Evolutionary conservation across 2,329 filamentous ascomycete species (phyloP).

Genomic region (Pseudogymnoascus sp.): DNA sequence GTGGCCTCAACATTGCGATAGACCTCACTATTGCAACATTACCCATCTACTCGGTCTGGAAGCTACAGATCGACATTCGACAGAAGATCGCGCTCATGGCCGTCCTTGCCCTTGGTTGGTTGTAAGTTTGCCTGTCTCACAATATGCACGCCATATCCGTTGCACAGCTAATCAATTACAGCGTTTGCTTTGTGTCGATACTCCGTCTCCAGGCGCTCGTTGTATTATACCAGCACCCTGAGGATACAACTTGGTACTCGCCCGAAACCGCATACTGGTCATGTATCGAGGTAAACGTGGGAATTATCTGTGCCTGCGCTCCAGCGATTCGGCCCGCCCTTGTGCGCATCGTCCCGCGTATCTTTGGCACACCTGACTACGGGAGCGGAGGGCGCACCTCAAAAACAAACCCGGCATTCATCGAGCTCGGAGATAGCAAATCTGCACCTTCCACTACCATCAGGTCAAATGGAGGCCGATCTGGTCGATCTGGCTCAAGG

Average conservation of each 20-base stretch:
- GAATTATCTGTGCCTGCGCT: constrained; percentile 27
- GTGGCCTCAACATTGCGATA: constrained; percentile 32
- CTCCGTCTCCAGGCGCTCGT: constrained; percentile 24
- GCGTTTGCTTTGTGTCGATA: constrained; percentile 24
- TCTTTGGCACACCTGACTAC: constrained; percentile 16
- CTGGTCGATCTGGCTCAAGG: not conserved
- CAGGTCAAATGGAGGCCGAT: not conserved
- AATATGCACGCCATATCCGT: not conserved
- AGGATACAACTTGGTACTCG: not conserved
- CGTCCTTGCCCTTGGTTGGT: constrained; percentile 36
- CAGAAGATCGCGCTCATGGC: constrained; percentile 34
- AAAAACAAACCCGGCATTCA: not conserved
- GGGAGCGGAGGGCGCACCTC: not conserved
- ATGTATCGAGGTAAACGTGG: constrained; percentile 23
- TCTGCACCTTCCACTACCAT: not conserved
- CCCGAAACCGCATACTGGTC: constrained; percentile 20
- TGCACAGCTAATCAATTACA: constrained; percentile 8
- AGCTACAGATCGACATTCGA: constrained; percentile 35
- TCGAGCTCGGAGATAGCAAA: not conserved
- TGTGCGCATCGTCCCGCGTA: constrained; percentile 19
- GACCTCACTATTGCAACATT: constrained; percentile 38
- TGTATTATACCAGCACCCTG: not conserved
- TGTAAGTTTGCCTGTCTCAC: constrained; percentile 20
- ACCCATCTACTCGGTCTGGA: constrained; percentile 37
- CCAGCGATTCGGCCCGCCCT: constrained; percentile 23